Base-by-base conservation (phyloP, 176 grass and related monocot species). In the Leersia perrieri region DNA sequence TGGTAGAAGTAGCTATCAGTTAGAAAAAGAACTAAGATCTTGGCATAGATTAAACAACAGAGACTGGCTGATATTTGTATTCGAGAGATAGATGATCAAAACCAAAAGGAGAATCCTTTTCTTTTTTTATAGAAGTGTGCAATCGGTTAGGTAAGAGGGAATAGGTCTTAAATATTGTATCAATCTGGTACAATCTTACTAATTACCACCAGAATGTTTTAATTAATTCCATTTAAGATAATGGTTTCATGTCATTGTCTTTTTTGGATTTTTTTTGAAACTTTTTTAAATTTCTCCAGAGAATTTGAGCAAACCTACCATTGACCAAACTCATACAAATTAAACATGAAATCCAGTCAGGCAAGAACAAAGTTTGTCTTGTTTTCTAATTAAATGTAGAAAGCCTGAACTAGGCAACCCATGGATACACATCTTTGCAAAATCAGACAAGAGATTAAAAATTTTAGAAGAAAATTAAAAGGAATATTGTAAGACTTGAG, bases 361-460 rank as follows among this genome's bases (percentile, higher is more conserved):
- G n/a, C 40, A 22, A 61, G 66, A 61, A 71, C 14, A 81, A 72
- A 44, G n/a, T n/a, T n/a, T n/a, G n/a, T n/a, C n/a, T n/a, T n/a
- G n/a, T n/a, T n/a, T n/a, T n/a, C n/a, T n/a, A n/a, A 22, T 4
- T 71, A 12, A 68, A 70, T 45, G 20, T 18, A 51, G 18, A 5
- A 9, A 66, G 12, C 60, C 20, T 22, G 47, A 51, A 18, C 45
- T 20, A 22, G 60, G 16, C 25, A 32, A 41, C 33, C 47, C 9
- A 60, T 60, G 26, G 18, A 25, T 80, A 41, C 25, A 40, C 15
- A 60, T 14, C 9, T 35, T 6, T 39, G 0, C 8, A 2, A 70
- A 36, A 28, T 60, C n/a, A 70, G 5, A 55, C 33, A 33, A 1
- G 13, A 55, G 28, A 53, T 63, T 27, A 4, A 23, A 44, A 51